Base-by-base conservation (phyloP, 2,329 filamentous ascomycete species). In the Monosporascus ibericus region DNA sequence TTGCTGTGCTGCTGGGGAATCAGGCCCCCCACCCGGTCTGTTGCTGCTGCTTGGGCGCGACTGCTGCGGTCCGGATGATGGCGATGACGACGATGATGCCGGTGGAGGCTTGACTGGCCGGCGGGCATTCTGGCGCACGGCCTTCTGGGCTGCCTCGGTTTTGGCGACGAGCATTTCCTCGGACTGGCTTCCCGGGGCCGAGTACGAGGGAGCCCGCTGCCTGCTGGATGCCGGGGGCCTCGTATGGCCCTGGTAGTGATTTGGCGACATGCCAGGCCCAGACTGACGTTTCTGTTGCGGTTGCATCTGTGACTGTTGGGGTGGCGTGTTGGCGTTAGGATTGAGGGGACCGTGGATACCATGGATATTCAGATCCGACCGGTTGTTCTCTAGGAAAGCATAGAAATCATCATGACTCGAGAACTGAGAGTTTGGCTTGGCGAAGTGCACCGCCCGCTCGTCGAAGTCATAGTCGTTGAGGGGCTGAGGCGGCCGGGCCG, bases 121-220 rank as follows among this genome's bases (percentile, higher is more conserved):
- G 42, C 62, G 58, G 44, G 59, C 62, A 42, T 60, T 62, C 50
- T 64, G 64, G 51, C 64, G 63, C 27, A 63, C 60, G 39, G 60
- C 44, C 49, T 61, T 57, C 50, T 61, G 57, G 48, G 53, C 58
- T 34, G 48, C 52, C 24, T 56, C 20, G 48, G 47, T 55, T 53
- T 61, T 63, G 50, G 63, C 64, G 22, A 63, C 60, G 46, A 65
- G 65, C 56, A 61, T 51, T 47, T 68, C 65, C 51, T 68, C 65
- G 3, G 65, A 66, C 17, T 64, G 63, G 51, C 62, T 67, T 48
- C 63, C 63, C 14, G 14, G 15, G 60, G 14, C 18, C 11, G 42
- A 56, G 56, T 65, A 66, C 1, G 64, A 66, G 3, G 65, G 62
- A 3, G 64, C 59, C 8, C 65, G 63, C 2, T 49, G 52, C 7